Conservation (phyloP, 2,329 filamentous ascomycete genomes). For the Arthrobotrys conoides region DNA sequence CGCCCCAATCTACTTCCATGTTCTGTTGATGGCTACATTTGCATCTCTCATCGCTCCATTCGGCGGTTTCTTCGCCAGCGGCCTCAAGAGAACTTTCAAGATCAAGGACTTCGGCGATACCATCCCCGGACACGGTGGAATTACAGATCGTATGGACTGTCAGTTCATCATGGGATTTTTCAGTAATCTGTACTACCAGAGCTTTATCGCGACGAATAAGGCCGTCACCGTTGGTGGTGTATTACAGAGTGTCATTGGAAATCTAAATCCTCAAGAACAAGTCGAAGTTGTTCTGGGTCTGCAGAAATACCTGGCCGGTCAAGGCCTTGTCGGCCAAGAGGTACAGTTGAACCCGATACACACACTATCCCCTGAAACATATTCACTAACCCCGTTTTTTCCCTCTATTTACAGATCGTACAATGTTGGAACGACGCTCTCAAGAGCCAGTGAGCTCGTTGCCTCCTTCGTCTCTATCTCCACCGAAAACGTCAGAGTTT, state of each 20-base stretch:
- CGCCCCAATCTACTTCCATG: slow-evolving; percentile 89
- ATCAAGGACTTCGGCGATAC: slow-evolving; percentile 99
- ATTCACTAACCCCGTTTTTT: neutral
- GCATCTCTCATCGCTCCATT: slow-evolving; percentile 97
- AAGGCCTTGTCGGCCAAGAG: slow-evolving; percentile 68
- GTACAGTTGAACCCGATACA: slow-evolving; percentile 34
- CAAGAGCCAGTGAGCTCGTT: slow-evolving; percentile 29
- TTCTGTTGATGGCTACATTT: slow-evolving; percentile 89
- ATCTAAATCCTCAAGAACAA: slow-evolving; percentile 89
- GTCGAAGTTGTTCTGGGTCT: slow-evolving; percentile 81
- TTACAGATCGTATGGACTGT: slow-evolving; percentile 99
- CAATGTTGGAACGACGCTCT: slow-evolving; percentile 42
- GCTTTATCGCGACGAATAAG: slow-evolving; percentile 92
- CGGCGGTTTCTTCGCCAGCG: slow-evolving; percentile 97
- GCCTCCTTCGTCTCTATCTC: neutral
- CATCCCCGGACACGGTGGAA: slow-evolving; percentile 96
- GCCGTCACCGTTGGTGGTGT: slow-evolving; percentile 82
- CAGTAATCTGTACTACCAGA: slow-evolving; percentile 97
- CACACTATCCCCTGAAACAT: neutral
- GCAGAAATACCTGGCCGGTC: slow-evolving; percentile 76
- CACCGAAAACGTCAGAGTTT: slow-evolving; percentile 1
- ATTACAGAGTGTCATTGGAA: slow-evolving; percentile 90
- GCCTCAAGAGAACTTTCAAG: slow-evolving; percentile 98
- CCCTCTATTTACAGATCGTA: slow-evolving; percentile 7
- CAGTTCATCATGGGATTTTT: slow-evolving; percentile 99